Evolutionary conservation across 192 early-diverging fungal genomes (phyloP).

Genomic region (Mycoemilia scoparia): DNA sequence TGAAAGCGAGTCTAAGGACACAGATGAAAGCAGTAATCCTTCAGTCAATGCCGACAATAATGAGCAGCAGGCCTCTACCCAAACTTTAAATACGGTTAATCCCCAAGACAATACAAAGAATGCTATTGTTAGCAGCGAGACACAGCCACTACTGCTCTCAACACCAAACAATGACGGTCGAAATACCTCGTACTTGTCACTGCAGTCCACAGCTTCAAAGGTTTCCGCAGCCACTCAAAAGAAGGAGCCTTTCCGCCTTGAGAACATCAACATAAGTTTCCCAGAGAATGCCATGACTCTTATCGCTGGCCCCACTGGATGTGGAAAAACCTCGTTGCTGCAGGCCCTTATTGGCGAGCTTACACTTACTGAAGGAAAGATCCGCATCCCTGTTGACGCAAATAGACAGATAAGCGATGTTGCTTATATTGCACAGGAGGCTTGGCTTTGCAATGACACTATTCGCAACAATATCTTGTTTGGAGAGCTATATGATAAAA

Average conservation of each 20-base stretch:
- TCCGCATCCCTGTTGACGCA: conserved; percentile 18
- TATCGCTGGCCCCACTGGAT: conserved; percentile 71
- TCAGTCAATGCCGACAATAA: not conserved
- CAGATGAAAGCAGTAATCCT: conserved; percentile 4
- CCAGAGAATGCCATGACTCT: conserved; percentile 49
- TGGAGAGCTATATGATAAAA: conserved; percentile 48
- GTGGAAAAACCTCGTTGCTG: conserved; percentile 69
- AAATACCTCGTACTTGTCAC: not conserved
- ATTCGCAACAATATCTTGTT: conserved; percentile 80
- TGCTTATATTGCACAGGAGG: conserved; percentile 59
- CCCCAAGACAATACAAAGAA: too few relatives aligned
- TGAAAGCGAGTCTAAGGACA: conserved; percentile 4
- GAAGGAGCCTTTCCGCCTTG: conserved; percentile 31
- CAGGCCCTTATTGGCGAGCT: conserved; percentile 71
- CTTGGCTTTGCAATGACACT: conserved; percentile 55
- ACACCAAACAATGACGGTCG: conserved; percentile 1
- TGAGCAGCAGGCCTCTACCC: not conserved
- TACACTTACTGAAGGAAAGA: conserved; percentile 13
- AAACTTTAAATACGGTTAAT: too few relatives aligned
- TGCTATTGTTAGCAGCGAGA: too few relatives aligned
- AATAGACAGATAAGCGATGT: conserved; percentile 33
- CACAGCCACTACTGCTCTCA: not conserved
- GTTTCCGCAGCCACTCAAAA: too few relatives aligned
- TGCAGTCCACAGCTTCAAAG: not conserved
- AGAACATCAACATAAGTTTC: conserved; percentile 45